Base-by-base conservation (phyloP, 2,329 filamentous ascomycete genomes). In the Teratosphaeria viscida region DNA sequence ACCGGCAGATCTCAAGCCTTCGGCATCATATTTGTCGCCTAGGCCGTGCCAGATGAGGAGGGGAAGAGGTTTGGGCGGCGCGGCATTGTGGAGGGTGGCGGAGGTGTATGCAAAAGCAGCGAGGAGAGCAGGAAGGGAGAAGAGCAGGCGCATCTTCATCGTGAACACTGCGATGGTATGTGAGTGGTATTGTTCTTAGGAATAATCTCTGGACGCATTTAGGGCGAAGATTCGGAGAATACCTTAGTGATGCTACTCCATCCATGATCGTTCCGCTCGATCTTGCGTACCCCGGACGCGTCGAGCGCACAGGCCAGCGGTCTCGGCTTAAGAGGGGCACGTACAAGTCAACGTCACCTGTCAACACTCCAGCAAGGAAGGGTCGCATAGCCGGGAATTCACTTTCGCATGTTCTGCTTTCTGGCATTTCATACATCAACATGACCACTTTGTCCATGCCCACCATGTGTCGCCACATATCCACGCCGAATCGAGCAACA, bases 41-140 rank as follows among this genome's bases (percentile, higher is more conserved):
- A 86, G 77, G 60, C 85, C 94, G 74, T 99, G 94, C 94, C 94
- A 99, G 76, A 99, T 89, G 61, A 99, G 82, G 39, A 99, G 81
- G 0, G 94, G 94, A 34, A 96, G 82, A 3, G 89, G 90, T 8
- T 66, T 56, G 43, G 66, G 62, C 11, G 57, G 37, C 2, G 62
- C 2, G 29, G 29, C 55, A n/a, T 61, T 59, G 56, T 57, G 23
- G 26, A 34, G 55, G 43, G 55, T 52, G 55, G 57, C 59, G 57
- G 57, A 37, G 56, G 56, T 57, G 54, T 68, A 60, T 10, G 62
- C 55, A 19, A 70, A 59, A 27, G 66, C 57, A 39, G 59, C 12
- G 27, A 61, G 47, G 19, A 60, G 3, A 11, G 60, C 12, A n/a
- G 60, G 59, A 4, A 61, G 60, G 5, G n/a, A 29, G 53, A 54